Evolutionary conservation across 768 basidiomycete species (phyloP).

Genomic region (Pulveroboletus ravenelii): DNA sequence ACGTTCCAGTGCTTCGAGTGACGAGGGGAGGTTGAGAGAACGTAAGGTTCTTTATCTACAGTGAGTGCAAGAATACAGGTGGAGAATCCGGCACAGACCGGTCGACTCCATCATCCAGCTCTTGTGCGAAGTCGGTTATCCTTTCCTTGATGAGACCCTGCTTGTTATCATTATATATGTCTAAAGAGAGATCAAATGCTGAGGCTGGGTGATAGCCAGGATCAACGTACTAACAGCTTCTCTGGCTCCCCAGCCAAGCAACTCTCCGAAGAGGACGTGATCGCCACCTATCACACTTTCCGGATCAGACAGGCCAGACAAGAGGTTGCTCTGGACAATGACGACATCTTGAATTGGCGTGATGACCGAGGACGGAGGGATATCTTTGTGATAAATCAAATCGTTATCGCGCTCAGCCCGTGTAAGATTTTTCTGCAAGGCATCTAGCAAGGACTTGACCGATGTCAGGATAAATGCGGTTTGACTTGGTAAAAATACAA

Average conservation of each 20-base stretch:
- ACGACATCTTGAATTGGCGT: constrained; percentile 57
- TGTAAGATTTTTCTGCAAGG: constrained; percentile 57
- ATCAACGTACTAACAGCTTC: constrained; percentile 73
- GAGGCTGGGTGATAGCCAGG: not conserved
- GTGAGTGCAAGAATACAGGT: constrained; percentile 2
- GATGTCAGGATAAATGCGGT: not conserved
- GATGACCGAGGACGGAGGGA: constrained; percentile 70
- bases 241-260: constrained; percentile 83
- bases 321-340: constrained; percentile 59
- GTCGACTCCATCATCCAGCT: constrained; percentile 56
- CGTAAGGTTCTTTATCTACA: constrained; percentile 51
- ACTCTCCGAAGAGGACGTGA: constrained; percentile 62
- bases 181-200: constrained; percentile 32
- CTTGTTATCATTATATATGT: constrained; percentile 84
- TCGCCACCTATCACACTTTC: constrained; percentile 48
- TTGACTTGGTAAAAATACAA: not conserved
- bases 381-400: constrained; percentile 87
- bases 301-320: constrained; percentile 56
- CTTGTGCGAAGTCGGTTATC: constrained; percentile 54
- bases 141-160: constrained; percentile 65
- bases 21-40: constrained; percentile 73
- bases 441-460: constrained; percentile 68
- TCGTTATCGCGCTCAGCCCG: constrained; percentile 90
- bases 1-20: constrained; percentile 82
- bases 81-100: constrained; percentile 41